phyloP scores from a whole-genome alignment of 352 stramenopile species.

The Pythium aquatile region DNA sequence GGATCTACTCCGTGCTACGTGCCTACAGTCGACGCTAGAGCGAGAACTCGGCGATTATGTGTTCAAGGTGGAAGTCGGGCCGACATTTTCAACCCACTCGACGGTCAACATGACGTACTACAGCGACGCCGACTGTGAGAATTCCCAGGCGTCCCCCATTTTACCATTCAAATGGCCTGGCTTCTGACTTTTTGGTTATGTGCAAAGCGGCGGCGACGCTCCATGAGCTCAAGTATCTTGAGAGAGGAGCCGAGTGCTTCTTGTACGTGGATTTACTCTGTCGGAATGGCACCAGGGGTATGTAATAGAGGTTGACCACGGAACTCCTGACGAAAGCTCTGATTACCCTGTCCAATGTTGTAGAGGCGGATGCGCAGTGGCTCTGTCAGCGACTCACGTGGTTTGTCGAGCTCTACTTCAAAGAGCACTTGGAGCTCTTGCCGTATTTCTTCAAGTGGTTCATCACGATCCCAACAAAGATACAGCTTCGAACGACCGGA shows the following conservation, averaged over 20 bases:
- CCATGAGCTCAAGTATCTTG: slow-evolving; percentile 70
- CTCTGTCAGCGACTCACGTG: slow-evolving; percentile 46
- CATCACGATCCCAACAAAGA: slow-evolving; percentile 51
- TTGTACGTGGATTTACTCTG: slow-evolving; percentile 59
- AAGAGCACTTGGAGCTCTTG: slow-evolving; percentile 53
- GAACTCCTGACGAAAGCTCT: too few relatives aligned
- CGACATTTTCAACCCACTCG: slow-evolving; percentile 47
- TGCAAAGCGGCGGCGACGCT: slow-evolving; percentile 52
- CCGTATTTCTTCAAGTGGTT: slow-evolving; percentile 70
- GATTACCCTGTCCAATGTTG: too few relatives aligned
- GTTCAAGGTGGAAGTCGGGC: slow-evolving; percentile 62
- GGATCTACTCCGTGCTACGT: slow-evolving; percentile 44
- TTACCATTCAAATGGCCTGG: neutral
- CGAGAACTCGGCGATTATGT: slow-evolving; percentile 58
- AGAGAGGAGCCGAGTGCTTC: slow-evolving; percentile 70
- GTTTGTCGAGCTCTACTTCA: slow-evolving; percentile 56
- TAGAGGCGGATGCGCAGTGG: slow-evolving; percentile 48
- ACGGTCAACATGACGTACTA: slow-evolving; percentile 61
- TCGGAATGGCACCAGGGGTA: slow-evolving; percentile 52
- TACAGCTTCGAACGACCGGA: slow-evolving; percentile 39
- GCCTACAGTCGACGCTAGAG: slow-evolving; percentile 34
- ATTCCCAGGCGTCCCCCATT: neutral
- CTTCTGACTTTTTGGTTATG: neutral
- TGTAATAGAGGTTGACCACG: neutral
- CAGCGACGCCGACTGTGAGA: slow-evolving; percentile 68